A percentile compares a stretch with the other conserved stretches of the same genome.
Evolutionary conservation across 805 yeast genomes (phyloP).

Genomic region (Torulaspora indica): DNA sequence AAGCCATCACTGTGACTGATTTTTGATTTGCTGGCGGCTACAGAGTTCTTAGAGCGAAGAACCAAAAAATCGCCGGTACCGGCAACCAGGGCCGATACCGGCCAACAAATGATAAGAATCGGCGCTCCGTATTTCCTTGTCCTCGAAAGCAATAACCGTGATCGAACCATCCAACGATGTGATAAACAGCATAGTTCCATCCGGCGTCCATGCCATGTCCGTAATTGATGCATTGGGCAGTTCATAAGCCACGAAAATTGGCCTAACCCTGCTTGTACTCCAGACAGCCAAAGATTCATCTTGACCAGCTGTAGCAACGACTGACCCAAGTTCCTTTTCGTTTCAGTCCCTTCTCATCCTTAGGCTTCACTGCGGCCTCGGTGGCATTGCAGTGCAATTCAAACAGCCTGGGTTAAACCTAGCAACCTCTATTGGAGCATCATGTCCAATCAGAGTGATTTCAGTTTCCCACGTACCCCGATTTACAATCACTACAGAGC

Average conservation of each 20-base stretch:
- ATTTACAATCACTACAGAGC: slow-evolving; percentile 65
- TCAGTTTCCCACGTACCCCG: slow-evolving; percentile 79
- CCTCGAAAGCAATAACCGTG: slow-evolving; percentile 59
- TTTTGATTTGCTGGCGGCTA: slow-evolving; percentile 1
- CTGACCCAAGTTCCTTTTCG: slow-evolving; percentile 47
- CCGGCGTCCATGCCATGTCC: slow-evolving; percentile 84
- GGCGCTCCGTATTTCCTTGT: too few species aligned
- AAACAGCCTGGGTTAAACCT: slow-evolving; percentile 67
- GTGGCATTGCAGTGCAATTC: slow-evolving; percentile 28
- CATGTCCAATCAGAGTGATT: slow-evolving; percentile 73
- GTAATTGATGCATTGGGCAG: slow-evolving; percentile 74
- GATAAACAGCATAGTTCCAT: slow-evolving; percentile 66
- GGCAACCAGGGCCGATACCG: slow-evolving; percentile 11
- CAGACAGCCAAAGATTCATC: slow-evolving; percentile 84
- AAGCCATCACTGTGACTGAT: slow-evolving; percentile 2
- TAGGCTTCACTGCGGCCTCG: slow-evolving; percentile 9
- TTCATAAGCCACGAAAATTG: slow-evolving; percentile 75
- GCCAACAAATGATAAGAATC: background rate
- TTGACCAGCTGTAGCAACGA: slow-evolving; percentile 95
- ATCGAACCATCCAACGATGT: slow-evolving; percentile 85
- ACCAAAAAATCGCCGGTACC: slow-evolving; percentile 15
- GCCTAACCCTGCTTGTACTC: slow-evolving; percentile 74
- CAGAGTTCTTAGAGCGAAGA: too few species aligned
- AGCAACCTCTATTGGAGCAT: slow-evolving; percentile 79
- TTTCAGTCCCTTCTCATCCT: slow-evolving; percentile 12